Conservation (phyloP, 768 basidiomycete species). For the Artomyces pyxidatus region DNA sequence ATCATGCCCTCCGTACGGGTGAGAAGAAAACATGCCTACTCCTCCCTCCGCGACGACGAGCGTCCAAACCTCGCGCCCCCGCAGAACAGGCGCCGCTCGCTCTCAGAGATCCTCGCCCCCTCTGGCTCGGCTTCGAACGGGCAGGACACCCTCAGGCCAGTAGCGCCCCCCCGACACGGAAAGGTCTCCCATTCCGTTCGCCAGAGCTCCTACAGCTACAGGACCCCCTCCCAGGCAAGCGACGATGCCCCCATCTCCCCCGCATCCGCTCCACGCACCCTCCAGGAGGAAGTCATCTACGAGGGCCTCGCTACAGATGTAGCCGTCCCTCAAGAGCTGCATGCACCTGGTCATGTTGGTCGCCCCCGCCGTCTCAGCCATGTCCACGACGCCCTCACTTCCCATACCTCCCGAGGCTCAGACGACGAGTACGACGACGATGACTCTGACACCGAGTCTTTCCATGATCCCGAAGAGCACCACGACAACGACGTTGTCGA, state of each 20-base stretch:
- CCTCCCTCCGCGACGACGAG: not conserved
- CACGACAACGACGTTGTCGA: conserved; percentile 80
- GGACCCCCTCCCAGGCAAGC: not conserved
- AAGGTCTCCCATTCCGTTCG: not conserved
- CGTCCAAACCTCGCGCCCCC: not conserved
- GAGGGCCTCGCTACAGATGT: not conserved
- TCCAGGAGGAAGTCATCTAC: not conserved
- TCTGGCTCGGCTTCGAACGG: not conserved
- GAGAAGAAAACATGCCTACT: not conserved
- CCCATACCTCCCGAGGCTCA: not conserved
- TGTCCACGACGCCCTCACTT: not conserved
- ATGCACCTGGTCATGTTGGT: not conserved
- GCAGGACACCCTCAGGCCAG: not conserved
- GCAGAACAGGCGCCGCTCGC: not conserved
- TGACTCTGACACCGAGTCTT: conserved; percentile 9
- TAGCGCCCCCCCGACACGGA: not conserved
- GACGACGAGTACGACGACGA: not conserved
- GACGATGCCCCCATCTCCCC: not conserved
- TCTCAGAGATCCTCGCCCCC: not conserved
- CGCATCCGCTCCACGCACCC: not conserved
- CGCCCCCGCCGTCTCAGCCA: not conserved
- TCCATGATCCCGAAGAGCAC: conserved; percentile 25
- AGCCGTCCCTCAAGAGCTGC: not conserved
- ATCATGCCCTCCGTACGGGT: not conserved
- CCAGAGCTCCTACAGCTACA: not conserved